Base-by-base conservation (phyloP, 2,329 filamentous ascomycete genomes). In the Phaeosphaeriaceae sp. region DNA sequence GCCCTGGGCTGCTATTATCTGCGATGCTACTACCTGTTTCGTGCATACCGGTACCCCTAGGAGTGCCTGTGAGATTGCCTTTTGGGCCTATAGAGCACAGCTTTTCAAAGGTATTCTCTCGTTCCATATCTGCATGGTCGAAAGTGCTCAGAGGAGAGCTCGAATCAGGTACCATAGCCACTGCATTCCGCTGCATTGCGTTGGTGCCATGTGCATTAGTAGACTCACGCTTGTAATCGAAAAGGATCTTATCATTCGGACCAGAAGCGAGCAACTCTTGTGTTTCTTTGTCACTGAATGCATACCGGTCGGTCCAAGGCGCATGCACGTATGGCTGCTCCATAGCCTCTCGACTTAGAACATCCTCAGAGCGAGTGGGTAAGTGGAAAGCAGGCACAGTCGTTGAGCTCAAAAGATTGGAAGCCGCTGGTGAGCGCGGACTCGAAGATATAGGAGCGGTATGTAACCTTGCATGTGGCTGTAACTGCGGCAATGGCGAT, bases 1-100 rank as follows among this genome's bases (percentile, higher is more conserved):
- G 53, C 32, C 66, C 68, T 9, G 67, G 68, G 28, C 71, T 73
- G 48, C 71, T 75, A 6, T 57, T 69, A 36, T 73, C 64, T 34
- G 72, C 72, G 13, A 72, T 44, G 48, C 73, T 76, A 47, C 74
- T 76, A 12, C 71, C 73, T 23, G 64, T 67, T 39, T 73, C 64
- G 7, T 67, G 60, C 61, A 71, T 71, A 4, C 67, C 65, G 15
- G 65, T 74, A 8, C 70, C 72, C 42, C 50, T 59, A 18, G 69
- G 70, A 3, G 70, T 73, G 4, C 70, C 71, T 30, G 72, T 75
- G 3, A 75, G 42, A 33, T 74, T 75, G 4, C 57, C 67, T 42
- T 67, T 71, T 1, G 67, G 64, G 2, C 72, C 73, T 17, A 71
- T 46, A 3, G 64, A 23, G 2, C 67, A 59, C 9, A 74, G 42